Percentiles rank a stretch among this genome's conserved stretches.
Evolutionary conservation across 2,329 filamentous ascomycete genomes (phyloP).

Genomic region (Hirsutella thompsonii): DNA sequence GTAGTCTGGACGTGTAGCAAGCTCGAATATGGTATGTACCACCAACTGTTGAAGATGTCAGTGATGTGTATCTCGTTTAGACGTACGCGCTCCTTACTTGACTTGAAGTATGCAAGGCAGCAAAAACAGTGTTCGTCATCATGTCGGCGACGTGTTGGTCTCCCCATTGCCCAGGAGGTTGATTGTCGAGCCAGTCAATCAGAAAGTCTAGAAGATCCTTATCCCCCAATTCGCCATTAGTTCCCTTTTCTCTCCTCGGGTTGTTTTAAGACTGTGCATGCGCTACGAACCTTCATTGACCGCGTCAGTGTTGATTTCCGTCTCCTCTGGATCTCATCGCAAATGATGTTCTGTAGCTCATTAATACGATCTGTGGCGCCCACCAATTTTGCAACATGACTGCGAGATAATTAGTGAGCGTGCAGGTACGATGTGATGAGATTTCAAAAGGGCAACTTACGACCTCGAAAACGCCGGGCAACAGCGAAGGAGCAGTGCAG

Average conservation of each 20-base stretch:
- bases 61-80: too few species aligned
- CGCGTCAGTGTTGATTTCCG: slow-evolving; percentile 2
- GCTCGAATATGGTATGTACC: slow-evolving; percentile 6
- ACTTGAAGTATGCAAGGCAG: slow-evolving; percentile 6
- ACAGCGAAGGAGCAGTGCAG: slow-evolving; percentile 5
- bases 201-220: slow-evolving; percentile 6
- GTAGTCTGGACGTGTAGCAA: slow-evolving; percentile 6
- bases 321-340: slow-evolving; percentile 3
- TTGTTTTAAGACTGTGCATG: too few species aligned
- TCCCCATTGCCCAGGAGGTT: background rate
- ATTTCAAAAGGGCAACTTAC: slow-evolving; percentile 2
- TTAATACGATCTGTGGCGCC: slow-evolving; percentile 1
- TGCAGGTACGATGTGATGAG: background rate
- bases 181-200: slow-evolving; percentile 6
- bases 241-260: too few species aligned
- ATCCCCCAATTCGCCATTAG: too few species aligned
- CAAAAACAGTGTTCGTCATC: slow-evolving; percentile 6
- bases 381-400: slow-evolving; percentile 2
- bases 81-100: slow-evolving; percentile 6
- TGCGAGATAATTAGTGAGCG: background rate
- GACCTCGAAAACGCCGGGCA: slow-evolving; percentile 2
- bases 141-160: slow-evolving; percentile 4
- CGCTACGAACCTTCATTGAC: slow-evolving; percentile 4
- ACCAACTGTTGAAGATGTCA: background rate
- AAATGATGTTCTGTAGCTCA: slow-evolving; percentile 1